Conservation (phyloP, 2,329 filamentous ascomycete species). For the Clonostachys sp. region DNA sequence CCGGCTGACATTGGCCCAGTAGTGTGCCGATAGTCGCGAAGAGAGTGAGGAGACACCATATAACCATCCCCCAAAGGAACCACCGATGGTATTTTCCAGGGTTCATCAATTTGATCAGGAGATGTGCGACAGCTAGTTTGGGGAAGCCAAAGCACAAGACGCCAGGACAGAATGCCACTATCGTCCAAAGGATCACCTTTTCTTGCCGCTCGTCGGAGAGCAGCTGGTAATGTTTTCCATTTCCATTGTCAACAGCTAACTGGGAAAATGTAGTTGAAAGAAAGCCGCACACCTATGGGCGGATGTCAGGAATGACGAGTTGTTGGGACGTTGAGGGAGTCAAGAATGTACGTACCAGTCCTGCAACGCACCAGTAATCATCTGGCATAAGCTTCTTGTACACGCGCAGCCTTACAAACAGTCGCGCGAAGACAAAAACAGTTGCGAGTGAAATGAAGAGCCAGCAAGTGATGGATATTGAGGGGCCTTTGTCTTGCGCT, state of each 20-base stretch:
- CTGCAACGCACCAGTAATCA: slow-evolving; percentile 7
- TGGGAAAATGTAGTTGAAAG: slow-evolving; percentile 9
- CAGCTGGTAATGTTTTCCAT: slow-evolving; percentile 10
- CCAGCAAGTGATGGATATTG: slow-evolving; percentile 9
- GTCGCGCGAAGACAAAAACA: slow-evolving; percentile 6
- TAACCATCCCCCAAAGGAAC: slow-evolving; percentile 29
- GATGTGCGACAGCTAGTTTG: slow-evolving; percentile 32
- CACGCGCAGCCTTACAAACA: slow-evolving; percentile 6
- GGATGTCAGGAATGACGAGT: slow-evolving; percentile 1
- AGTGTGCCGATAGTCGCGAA: slow-evolving; percentile 26
- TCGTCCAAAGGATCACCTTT: slow-evolving; percentile 19
- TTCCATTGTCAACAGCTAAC: slow-evolving; percentile 9
- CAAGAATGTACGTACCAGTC: background rate
- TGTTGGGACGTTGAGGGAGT: background rate
- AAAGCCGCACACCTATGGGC: slow-evolving; percentile 5
- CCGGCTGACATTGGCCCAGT: slow-evolving; percentile 35
- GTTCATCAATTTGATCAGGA: slow-evolving; percentile 30
- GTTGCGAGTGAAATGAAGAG: slow-evolving; percentile 7
- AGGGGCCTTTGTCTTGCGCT: slow-evolving; percentile 9
- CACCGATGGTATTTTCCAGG: slow-evolving; percentile 21
- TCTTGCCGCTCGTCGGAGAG: slow-evolving; percentile 5
- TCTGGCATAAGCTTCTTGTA: slow-evolving; percentile 7
- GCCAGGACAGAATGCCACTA: slow-evolving; percentile 27
- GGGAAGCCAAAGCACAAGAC: slow-evolving; percentile 31
- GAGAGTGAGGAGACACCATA: slow-evolving; percentile 19